Base-by-base conservation (phyloP, 2,329 filamentous ascomycete genomes). In the Lasiodiplodia sp. region DNA sequence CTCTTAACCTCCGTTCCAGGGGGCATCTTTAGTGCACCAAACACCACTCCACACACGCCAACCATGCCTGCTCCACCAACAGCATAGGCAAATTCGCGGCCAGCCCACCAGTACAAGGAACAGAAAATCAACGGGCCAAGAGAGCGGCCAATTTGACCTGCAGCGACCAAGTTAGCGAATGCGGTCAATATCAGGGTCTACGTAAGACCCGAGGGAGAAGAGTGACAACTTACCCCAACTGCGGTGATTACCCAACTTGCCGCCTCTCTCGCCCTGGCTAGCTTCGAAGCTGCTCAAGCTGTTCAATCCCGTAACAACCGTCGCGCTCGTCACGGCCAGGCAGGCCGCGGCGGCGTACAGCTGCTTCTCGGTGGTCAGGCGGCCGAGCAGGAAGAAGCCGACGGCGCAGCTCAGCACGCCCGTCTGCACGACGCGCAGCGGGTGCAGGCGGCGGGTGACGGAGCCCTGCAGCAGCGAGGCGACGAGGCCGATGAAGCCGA, bases 91-190 rank as follows among this genome's bases (percentile, higher is more conserved):
- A 90, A 86, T 76, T 96, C 91, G 57, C 96, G 86, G 0, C 96
- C 96, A 7, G 93, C 94, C 96, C 96, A 99, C 96, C 96, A 99
- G 82, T 99, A 99, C 68, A 99, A 84, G 60, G 93, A 93, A 71
- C 96, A 98, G 78, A 99, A 99, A 44, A 97, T 82, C 4, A 99
- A 79, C 0, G 96, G 96, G 0, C 96, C 96, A 12, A 97, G 79
- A 0, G 94, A 93, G 40, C 96, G 87, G 2, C 96, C 96, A 4
- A 94, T 87, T 83, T 99, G 96, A 6, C 96, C 95, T 90, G 85
- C 51, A 5, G 3, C 38, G 11, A 25, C 7, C 21, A 37, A 14
- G 52, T 68, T 40, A 64, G 58, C 28, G 31, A 40, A 10, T 8
- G 16, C 37, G 31, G 5, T 10, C 25, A 77, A 70, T 78, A 73